A percentile compares a stretch with the other conserved stretches of the same genome.
Conservation (phyloP, 1,139 yeast species). For the Chernovozyma sophiae-reginae region DNA sequence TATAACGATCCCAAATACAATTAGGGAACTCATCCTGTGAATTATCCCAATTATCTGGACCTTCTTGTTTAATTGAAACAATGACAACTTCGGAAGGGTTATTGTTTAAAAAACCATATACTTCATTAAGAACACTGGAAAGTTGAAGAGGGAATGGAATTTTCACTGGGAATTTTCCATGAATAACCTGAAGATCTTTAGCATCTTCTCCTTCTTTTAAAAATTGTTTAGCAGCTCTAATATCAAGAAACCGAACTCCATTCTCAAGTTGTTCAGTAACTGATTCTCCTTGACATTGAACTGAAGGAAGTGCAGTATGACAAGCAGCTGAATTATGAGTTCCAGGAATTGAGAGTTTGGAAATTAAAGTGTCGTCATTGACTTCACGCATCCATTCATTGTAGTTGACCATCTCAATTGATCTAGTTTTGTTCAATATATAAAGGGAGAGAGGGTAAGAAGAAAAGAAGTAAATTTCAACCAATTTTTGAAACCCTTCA, state of each 20-base stretch:
- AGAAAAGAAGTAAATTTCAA: too few species aligned
- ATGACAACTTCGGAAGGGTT: constrained; percentile 60
- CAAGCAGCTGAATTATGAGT: constrained; percentile 80
- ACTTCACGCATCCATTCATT: constrained; percentile 54
- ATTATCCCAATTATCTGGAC: constrained; percentile 61
- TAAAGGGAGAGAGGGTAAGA: too few species aligned
- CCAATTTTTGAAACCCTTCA: too few species aligned
- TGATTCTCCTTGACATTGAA: constrained; percentile 68
- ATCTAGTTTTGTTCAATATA: too few species aligned
- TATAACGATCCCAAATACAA: constrained; percentile 57
- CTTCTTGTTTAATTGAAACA: constrained; percentile 73
- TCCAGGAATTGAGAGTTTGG: constrained; percentile 67
- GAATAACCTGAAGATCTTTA: constrained; percentile 63
- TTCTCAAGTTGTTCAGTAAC: constrained; percentile 60
- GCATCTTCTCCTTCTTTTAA: constrained; percentile 44
- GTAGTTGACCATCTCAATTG: constrained; percentile 46
- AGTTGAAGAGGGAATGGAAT: constrained; percentile 56
- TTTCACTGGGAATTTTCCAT: constrained; percentile 73
- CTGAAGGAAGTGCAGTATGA: constrained; percentile 72
- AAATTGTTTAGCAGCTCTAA: constrained; percentile 61
- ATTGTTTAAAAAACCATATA: constrained; percentile 51
- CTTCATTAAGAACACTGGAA: constrained; percentile 46
- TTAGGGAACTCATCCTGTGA: constrained; percentile 63
- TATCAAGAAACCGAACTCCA: constrained; percentile 72
- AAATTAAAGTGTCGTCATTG: constrained; percentile 47